Evolutionary conservation across 1,284 basidiomycete genomes (phyloP), one percentile per base, ranked within the genome.

Genomic region (Blastosporella zonata): DNA sequence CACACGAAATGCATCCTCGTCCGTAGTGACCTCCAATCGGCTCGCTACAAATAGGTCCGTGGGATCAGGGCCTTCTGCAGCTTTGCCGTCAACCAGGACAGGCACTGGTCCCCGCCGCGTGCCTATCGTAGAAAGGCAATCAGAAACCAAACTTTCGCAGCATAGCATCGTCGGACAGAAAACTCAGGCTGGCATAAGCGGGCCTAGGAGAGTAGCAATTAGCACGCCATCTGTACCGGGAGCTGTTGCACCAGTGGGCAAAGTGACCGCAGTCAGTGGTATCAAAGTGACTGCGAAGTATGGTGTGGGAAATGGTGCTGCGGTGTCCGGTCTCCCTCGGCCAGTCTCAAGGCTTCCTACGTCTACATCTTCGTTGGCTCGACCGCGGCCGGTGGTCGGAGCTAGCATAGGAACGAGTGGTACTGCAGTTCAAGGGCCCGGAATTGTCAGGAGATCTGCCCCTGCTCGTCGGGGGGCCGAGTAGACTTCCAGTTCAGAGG

Each of bases 31-130:
- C 34, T 15, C 42, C 5, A 35, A 20, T 35, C 45, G 45, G 9
- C 17, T 41, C 23, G 17, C 47, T 37, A 54, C 53, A 13, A 52
- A 47, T 35, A 45, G 55, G 37, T 48, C 47, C 20, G 42, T 48
- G 18, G 52, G 47, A 27, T 35, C 54, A 29, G 35, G 37, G 25
- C 18, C 59, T 35, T 43, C 49, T 28, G 28, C 50, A 43, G 17
- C 54, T 5, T 9, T 47, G 36, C 27, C 46, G 31, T 34, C 43
- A 10, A 39, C 39, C 23, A 46, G 43, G 21, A 52, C 50, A 29
- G 59, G 51, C 23, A 48, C 50, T 46, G 67, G 67, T 2, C 67
- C 69, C 43, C 63, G 64, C 49, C 63, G 69, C n/a, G 62, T 68
- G 12, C 53, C 62, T 29, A 55, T 65, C 27, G 52, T 57, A 38